Evolutionary conservation across 257 asterid genomes (phyloP).

Genomic region (Paulownia fortunei): DNA sequence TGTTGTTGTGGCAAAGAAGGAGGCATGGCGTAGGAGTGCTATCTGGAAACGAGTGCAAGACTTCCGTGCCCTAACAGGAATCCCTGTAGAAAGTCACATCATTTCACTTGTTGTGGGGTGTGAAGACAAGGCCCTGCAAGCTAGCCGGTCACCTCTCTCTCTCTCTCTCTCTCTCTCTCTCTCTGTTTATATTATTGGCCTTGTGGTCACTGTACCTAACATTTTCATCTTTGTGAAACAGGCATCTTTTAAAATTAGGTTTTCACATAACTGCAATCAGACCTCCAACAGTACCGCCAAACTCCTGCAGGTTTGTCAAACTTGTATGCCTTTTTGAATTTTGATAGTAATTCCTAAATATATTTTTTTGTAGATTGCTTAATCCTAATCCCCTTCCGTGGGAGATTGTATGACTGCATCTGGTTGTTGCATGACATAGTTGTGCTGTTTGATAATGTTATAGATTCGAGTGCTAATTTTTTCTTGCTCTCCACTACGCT

Average conservation of each 20-base stretch:
- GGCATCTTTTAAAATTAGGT: constrained; percentile 83
- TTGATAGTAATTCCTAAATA: not conserved
- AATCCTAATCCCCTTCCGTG: constrained; percentile 6
- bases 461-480: not conserved
- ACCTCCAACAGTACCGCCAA: constrained; percentile 96
- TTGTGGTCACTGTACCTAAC: constrained; percentile 26
- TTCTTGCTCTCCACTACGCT: not conserved
- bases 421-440: not conserved
- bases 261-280: constrained; percentile 89
- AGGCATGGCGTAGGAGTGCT: constrained; percentile 87
- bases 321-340: not conserved
- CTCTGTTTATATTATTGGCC: not conserved
- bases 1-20: constrained; percentile 70
- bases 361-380: not conserved
- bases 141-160: constrained; percentile 69
- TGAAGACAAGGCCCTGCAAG: constrained; percentile 89
- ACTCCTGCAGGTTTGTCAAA: constrained; percentile 89
- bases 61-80: constrained; percentile 59
- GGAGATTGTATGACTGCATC: not conserved
- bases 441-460: not conserved
- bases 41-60: constrained; percentile 69
- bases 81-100: constrained; percentile 54
- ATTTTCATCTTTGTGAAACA: constrained; percentile 43
- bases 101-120: constrained; percentile 74
- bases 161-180: not conserved